Base-by-base conservation (phyloP, 768 basidiomycete genomes). In the Xerocomellus chrysenteron region DNA sequence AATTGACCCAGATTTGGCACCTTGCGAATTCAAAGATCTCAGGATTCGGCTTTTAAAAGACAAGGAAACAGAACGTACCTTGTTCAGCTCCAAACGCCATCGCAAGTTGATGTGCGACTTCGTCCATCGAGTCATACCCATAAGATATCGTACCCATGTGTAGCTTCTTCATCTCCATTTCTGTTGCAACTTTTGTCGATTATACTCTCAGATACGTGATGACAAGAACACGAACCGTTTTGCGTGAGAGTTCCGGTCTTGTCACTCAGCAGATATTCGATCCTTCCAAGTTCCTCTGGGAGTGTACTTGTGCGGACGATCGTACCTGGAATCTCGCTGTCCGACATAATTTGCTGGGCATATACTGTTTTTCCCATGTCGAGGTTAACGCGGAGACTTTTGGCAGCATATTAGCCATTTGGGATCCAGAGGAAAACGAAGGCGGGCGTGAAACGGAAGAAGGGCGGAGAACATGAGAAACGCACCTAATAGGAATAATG, bases 361-460 rank as follows among this genome's bases (percentile, higher is more conserved):
- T 99, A 99, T 42, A 98, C 90, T 1, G 95, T 98, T 75, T 99
- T 99, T 54, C 97, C 97, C 95, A 99, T 98, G 72, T 99, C 97
- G 51, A 99, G 81, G 65, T 99, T 99, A 51, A 99, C 96, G n/a
- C 97, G 90, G 53, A 99, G 77, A 80, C 95, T 98, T 7, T 14
- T 26, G 16, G 16, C 0, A 33, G 51, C 19, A 44, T 1, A 33
- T 56, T 17, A 60, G 54, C 26, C 13, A 36, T 11, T 6, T 6
- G 12, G n/a, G 9, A 39, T 28, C 32, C 42, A 32, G 14, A 17
- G 16, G 21, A 37, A 42, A 14, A 24, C 36, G 30, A 52, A 17
- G 62, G 39, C 12, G 12, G 17, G 44, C 24, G 44, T 53, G 33
- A n/a, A 42, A 28, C 17, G 17, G 16, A 39, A 2, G 21, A 36